Conservation (phyloP, 2,329 filamentous ascomycete genomes). For the Penicillium sclerotiorum region DNA sequence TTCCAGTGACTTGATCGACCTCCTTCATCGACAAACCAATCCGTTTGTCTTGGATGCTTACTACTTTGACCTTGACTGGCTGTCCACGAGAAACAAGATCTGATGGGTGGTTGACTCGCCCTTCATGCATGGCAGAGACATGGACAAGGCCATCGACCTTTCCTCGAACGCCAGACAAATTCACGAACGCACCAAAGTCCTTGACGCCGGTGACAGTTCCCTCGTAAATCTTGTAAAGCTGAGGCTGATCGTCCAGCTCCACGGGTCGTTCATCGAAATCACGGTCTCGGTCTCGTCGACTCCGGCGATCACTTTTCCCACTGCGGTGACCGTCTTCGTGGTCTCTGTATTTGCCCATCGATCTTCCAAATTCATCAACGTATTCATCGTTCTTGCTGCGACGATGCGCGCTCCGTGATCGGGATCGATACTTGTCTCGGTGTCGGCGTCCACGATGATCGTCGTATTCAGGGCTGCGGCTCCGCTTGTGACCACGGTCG, state of each 20-base stretch:
- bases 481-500: slow-evolving; percentile 52
- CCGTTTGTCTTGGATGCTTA: slow-evolving; percentile 77
- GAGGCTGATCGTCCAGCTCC: slow-evolving; percentile 79
- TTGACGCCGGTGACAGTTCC: slow-evolving; percentile 90
- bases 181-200: slow-evolving; percentile 95
- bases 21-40: slow-evolving; percentile 97
- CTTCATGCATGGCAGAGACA: slow-evolving; percentile 82
- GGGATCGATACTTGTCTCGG: slow-evolving; percentile 50
- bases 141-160: slow-evolving; percentile 94
- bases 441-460: slow-evolving; percentile 51
- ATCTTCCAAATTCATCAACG: slow-evolving; percentile 63
- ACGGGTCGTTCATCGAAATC: slow-evolving; percentile 63
- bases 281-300: slow-evolving; percentile 43
- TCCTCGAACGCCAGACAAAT: slow-evolving; percentile 80
- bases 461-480: slow-evolving; percentile 54
- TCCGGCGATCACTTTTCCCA: slow-evolving; percentile 49
- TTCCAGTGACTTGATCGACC: slow-evolving; percentile 85
- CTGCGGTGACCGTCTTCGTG: slow-evolving; percentile 42
- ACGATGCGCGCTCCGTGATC: slow-evolving; percentile 48
- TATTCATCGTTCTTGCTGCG: slow-evolving; percentile 51
- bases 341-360: slow-evolving; percentile 42
- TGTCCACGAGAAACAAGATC: slow-evolving; percentile 82
- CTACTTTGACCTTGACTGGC: slow-evolving; percentile 87
- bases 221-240: slow-evolving; percentile 84
- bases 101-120: slow-evolving; percentile 87